Evolutionary conservation across 129 eudicot species (phyloP), one percentile per base, ranked within the genome.

Genomic region (Centaurea solstitialis): DNA sequence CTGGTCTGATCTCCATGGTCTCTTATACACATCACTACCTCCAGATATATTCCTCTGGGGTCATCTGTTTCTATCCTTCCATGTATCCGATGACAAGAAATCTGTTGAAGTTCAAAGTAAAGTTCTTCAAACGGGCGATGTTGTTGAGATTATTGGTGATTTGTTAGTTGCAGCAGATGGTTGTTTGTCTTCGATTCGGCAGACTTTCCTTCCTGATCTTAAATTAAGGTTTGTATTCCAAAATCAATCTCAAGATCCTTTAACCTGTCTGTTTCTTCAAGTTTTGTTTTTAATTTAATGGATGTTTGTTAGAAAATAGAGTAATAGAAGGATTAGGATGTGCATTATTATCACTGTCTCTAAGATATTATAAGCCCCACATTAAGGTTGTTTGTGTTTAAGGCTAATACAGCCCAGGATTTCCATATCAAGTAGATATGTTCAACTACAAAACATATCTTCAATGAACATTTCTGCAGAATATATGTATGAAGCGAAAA

Each of bases 151-250:
- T 37, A 78, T 24, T 18, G 88, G 90, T 20, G 96, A 94, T 87
- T 59, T 94, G 81, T 89, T 94, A 22, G 77, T 91, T 53, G 98
- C 97, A 71, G 97, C 98, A 35, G 97, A 94, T 72, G 96, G 98
- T 20, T 90, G 97, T 70, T 84, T 88, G 59, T 94, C 97, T 72
- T 85, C 91, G 0, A 87, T 94, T 75, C 90, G 97, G 5, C 79
- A 83, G 24, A 68, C 33, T 28, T 88, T 90, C 79, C 87, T 90
- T 65, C 98, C 97, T 15, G 86, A 88, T 50, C 75, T 90, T 65
- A 88, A 91, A 64, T 53, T 94, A 82, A 94, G 98, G 98, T 94
- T 45, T 69, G 81, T 71, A 47, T 8, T 66, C 70, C 45, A 66
- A 15, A 74, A 67, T 43, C 18, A 64, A 41, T 28, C 12, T 43